Evolutionary conservation across 306 rosid genomes (phyloP), one percentile per base, ranked within the genome.

Genomic region (Quercus dentata): DNA sequence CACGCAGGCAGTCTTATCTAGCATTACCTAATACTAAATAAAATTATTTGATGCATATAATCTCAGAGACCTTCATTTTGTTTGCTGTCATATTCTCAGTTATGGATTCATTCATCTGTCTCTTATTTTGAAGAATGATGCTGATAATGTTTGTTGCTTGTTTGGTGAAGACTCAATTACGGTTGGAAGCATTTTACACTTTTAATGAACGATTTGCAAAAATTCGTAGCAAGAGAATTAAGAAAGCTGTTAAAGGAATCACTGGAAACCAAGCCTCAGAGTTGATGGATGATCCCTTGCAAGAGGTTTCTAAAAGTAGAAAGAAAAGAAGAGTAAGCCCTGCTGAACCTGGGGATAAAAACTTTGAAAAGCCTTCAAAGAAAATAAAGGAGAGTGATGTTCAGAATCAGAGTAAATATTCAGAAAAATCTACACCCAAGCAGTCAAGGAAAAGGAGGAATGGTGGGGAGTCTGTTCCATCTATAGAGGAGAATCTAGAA

Each of bases 131-230:
- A 51, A 75, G 71, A 25, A 57, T 74, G 65, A 77, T 71, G 73
- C 76, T 93, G 79, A 81, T 74, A 33, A 30, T 38, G 19, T 33
- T 63, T 71, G 65, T 76, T 81, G 79, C 61, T 41, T 83, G 74
- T 65, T 73, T 76, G 78, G 78, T 86, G 83, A 69, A 94, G 99
- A 94, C 97, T 88, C 97, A 94, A 90, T 82, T 92, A 74, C 92
- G 97, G 56, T 52, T 94, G 85, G 99, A 94, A 85, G 97, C 97
- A 68, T 94, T 94, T 88, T 92, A 94, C 86, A 86, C 89, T 73
- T 94, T 94, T 81, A 91, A 91, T 61, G 99, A 94, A 85, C 82
- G 94, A 78, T 94, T 92, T 83, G 99, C 99, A 44, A 91, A 91
- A 90, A 88, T 94, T 75, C 97, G 97, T 74, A 91, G 99, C 80